A percentile compares a stretch with the other conserved stretches of the same genome.
Evolutionary conservation across 2,329 filamentous ascomycete species (phyloP).

Genomic region (Beauveria australis): DNA sequence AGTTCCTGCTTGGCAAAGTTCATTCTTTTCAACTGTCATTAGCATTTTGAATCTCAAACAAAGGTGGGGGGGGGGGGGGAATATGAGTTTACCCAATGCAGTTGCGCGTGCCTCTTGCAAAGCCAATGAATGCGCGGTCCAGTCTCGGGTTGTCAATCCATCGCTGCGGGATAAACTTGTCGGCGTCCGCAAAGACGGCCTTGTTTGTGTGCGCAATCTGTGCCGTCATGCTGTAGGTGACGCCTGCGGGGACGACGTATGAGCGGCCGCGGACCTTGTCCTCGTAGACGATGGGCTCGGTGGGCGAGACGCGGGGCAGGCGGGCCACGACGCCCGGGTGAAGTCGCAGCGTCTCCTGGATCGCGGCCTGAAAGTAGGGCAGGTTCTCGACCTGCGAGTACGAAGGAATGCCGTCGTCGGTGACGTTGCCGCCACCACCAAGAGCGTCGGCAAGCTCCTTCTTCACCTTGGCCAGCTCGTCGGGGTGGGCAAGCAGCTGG

Average conservation of each 20-base stretch:
- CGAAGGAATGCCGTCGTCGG: neutral
- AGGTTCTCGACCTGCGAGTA: slow-evolving; percentile 2
- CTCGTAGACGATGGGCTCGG: slow-evolving; percentile 22
- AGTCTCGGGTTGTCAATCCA: slow-evolving; percentile 15
- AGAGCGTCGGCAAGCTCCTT: slow-evolving; percentile 1
- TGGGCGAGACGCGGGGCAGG: slow-evolving; percentile 20
- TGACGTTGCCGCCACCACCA: neutral
- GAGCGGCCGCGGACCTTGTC: slow-evolving; percentile 18
- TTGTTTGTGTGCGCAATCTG: slow-evolving; percentile 31
- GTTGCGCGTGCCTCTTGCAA: neutral
- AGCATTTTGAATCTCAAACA: neutral
- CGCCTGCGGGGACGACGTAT: slow-evolving; percentile 24
- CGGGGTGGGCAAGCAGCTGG: neutral
- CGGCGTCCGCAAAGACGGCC: slow-evolving; percentile 30
- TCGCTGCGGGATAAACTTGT: slow-evolving; percentile 31
- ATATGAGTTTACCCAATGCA: neutral
- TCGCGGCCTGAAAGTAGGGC: slow-evolving; percentile 4
- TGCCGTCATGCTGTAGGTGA: slow-evolving; percentile 30
- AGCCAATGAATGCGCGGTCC: neutral
- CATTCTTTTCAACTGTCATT: neutral
- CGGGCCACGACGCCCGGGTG: slow-evolving; percentile 21
- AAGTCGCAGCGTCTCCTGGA: slow-evolving; percentile 11
- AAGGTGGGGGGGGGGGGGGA: neutral
- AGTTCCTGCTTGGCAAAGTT: slow-evolving; percentile 4
- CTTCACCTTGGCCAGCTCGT: slow-evolving; percentile 1